A percentile compares a stretch with the other conserved stretches of the same genome.
These are phyloP conservation scores for Hirschfeldia incana DNA, from an alignment of 345 rosid genomes.

Conservation along the genomic window DNA sequence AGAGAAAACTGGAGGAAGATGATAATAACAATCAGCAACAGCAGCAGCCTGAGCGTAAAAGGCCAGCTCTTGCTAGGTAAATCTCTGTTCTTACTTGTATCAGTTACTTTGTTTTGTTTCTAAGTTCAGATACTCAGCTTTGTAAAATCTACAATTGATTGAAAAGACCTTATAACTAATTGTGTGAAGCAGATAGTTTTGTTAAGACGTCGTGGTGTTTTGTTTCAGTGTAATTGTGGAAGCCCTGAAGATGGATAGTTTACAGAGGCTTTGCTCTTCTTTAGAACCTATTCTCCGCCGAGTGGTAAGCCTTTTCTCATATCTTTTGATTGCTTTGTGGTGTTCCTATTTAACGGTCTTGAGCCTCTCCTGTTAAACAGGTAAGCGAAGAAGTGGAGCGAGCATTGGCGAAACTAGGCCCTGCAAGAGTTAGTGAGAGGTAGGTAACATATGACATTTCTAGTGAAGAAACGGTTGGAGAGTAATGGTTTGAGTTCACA, in stretches of 20 bases:
- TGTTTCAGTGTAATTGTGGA: conserved; percentile 96
- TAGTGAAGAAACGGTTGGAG: not conserved
- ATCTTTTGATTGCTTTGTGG: not conserved
- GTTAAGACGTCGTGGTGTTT: too few relatives aligned
- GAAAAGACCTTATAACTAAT: too few relatives aligned
- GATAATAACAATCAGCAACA: conserved; percentile 21
- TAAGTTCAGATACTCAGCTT: not conserved
- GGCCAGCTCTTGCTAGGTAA: conserved; percentile 92
- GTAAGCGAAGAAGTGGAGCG: conserved; percentile 99
- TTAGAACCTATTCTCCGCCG: conserved; percentile 94
- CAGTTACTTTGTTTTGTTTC: not conserved
- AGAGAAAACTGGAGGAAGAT: conserved; percentile 67
- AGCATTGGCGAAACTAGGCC: conserved; percentile 83
- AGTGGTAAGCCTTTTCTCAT: conserved; percentile 58
- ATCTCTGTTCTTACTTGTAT: conserved; percentile 5
- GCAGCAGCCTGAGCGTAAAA: conserved; percentile 61
- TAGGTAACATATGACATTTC: conserved; percentile 47
- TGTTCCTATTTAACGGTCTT: not conserved
- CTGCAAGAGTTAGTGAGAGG: conserved; percentile 69
- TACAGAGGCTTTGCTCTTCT: conserved; percentile 94
- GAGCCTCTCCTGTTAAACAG: conserved; percentile 41
- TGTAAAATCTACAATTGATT: not conserved
- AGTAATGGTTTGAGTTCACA: conserved; percentile 29
- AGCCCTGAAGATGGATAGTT: conserved; percentile 95
- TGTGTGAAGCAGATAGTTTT: too few relatives aligned